Evolutionary conservation across 116 monocot species (phyloP), one percentile per base, ranked within the genome.

Genomic region (Cymodocea nodosa): DNA sequence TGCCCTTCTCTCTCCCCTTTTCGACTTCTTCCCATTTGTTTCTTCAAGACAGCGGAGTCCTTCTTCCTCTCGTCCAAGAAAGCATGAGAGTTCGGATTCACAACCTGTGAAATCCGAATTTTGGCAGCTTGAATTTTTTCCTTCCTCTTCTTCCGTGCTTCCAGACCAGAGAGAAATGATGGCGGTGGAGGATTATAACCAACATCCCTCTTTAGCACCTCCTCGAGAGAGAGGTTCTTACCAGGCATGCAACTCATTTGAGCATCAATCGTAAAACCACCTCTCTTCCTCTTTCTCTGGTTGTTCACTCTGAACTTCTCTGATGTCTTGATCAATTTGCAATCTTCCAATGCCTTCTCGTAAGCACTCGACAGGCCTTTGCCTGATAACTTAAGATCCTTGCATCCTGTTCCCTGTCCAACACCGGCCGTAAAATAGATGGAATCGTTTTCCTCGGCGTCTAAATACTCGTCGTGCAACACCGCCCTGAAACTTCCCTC

Each of bases 181-280:
- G 90, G 94, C 22, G 90, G 90, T 55, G 76, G 71, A 17, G 75
- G 61, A 73, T 89, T 84, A 74, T 65, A 90, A 19, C 94, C 90
- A n/a, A 86, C 66, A 63, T 90, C 82, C 58, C 60, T 77, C 57
- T 81, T 62, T 48, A 84, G 10, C 14, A 89, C 65, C 64, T 87
- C 50, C 55, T 84, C 71, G 3, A 82, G 52, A 0, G 76, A 70
- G 50, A 82, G 50, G 10, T 62, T 61, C 70, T 75, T 75, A 0
- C 59, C 72, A 1, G 77, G 56, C 16, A 24, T 34, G 23, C 57
- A 35, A 65, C 69, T 71, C 61, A 60, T 50, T 64, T 53, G 73
- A 6, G 66, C 71, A 16, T 74, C 82, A 15, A 73, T 35, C 19
- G 72, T 76, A 13, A 77, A 23, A 0, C 56, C 80, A 49, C 17